Evolutionary conservation across 305 asterid genomes (phyloP), one percentile per base, ranked within the genome.

Genomic region (Ilex paraguariensis): DNA sequence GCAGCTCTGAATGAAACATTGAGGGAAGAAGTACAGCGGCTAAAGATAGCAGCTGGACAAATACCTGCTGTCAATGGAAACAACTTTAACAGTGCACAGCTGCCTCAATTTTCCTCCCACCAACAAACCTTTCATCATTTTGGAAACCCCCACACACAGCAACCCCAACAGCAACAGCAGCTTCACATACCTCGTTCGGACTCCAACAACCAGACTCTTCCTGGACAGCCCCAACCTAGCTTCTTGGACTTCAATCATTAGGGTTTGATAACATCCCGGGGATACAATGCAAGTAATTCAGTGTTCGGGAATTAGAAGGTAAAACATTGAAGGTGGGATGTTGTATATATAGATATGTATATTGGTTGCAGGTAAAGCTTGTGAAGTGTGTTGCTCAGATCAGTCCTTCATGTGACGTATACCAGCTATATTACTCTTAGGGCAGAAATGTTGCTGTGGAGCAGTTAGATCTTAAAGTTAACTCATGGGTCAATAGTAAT

Each of bases 21-120:
- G 73, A 77, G 82, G 75, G 84, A 84, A 51, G 98, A 92, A 76
- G 75, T 92, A 59, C 87, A 87, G 70, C 87, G 83, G 66, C 91
- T 92, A 44, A 92, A 90, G 87, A 74, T 87, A 48, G 79, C 84
- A 61, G 95, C 96, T 3, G 77, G 91, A 54, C 90, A 85, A 64
- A 68, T 74, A 52, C 82, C 74, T 31, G 49, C 70, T 28, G 70
- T 57, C 63, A 84, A 80, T 33, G 90, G 90, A 54, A 86, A 66
- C 76, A 75, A 65, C 39, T 50, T 60, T 57, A 66, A 17, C 72
- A 73, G 87, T 70, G 87, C 82, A 15, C 11, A 70, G 11, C 57
- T 64, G 28, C 72, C 84, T 13, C 87, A 75, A 42, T 78, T 77
- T 51, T 74, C 87, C 11, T 66, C 86, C 17, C 86, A 70, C 32